Base-by-base conservation (phyloP, 106 monocot genomes). In the Apostasia shenzhenica region DNA sequence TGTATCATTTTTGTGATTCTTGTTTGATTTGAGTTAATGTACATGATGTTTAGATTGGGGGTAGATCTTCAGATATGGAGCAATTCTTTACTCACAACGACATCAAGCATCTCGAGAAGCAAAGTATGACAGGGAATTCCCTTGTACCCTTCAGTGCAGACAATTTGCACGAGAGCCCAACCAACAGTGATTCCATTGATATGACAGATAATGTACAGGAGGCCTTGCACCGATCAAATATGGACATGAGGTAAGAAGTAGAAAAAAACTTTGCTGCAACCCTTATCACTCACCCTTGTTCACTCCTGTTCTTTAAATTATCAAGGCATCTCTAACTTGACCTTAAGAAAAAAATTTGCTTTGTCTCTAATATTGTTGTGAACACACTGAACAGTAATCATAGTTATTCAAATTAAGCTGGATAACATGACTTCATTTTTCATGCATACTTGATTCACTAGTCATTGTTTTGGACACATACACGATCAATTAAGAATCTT, bases 121-220 rank as follows among this genome's bases (percentile, higher is more conserved):
- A 83, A 44, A 86, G 60, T 72, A 42, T 59, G 26, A 54, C 59
- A 38, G 84, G 71, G 59, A 70, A 47, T 7, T 45, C 78, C 68
- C 44, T 76, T 70, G 47, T 73, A 41, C 67, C 68, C 46, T 78
- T 85, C 66, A 63, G 77, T 59, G 45, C 67, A 12, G 69, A 77
- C 8, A 72, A 54, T 58, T 63, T 62, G 59, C 52, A 59, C n/a
- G 73, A 75, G 13, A 54, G 45, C 5, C 38, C 52, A 7, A 56
- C 51, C 62, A 83, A 82, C 67, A 51, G 66, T 49, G 78, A 84
- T 61, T 78, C 78, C 58, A 54, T 70, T 62, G 88, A 91, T 63
- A 81, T 95, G 89, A 74, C 83, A 11, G 75, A 71, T 5, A 81
- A 86, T 70, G 84, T 95, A 82, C 92, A 95, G 58, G 95, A 89